Conservation (phyloP, 2,329 filamentous ascomycete species). For the Fusarium sp. region DNA sequence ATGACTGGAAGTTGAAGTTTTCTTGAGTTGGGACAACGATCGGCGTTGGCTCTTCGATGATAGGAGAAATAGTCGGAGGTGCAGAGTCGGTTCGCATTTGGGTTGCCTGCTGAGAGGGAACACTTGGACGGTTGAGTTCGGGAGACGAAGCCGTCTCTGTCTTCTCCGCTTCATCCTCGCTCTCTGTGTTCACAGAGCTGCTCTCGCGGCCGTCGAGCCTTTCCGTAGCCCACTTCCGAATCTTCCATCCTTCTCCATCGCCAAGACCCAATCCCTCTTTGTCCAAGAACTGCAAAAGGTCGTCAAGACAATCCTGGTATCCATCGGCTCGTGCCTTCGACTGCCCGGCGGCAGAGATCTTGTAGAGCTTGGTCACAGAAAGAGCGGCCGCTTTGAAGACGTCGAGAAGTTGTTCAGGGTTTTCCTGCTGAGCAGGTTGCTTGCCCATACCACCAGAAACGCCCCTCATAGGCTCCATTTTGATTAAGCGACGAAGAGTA, state of each 20-base stretch:
- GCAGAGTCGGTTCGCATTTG: slow-evolving; percentile 47
- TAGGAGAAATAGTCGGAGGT: slow-evolving; percentile 44
- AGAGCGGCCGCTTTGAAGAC: slow-evolving; percentile 93
- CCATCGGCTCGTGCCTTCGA: slow-evolving; percentile 81
- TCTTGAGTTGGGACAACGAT: slow-evolving; percentile 68
- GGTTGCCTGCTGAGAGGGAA: slow-evolving; percentile 52
- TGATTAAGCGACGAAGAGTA: slow-evolving; percentile 14
- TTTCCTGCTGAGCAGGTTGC: slow-evolving; percentile 52
- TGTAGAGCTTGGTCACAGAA: slow-evolving; percentile 96
- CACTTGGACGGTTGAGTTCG: slow-evolving; percentile 64
- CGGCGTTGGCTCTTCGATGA: slow-evolving; percentile 51
- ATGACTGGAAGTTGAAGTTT: slow-evolving; percentile 77
- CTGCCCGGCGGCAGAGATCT: slow-evolving; percentile 84
- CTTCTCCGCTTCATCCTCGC: slow-evolving; percentile 77
- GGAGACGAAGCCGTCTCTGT: slow-evolving; percentile 70
- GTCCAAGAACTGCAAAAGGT: slow-evolving; percentile 87
- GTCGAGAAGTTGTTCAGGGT: slow-evolving; percentile 78
- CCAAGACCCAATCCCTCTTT: slow-evolving; percentile 81
- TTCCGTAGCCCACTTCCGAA: slow-evolving; percentile 76
- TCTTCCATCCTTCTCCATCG: slow-evolving; percentile 79
- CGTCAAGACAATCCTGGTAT: slow-evolving; percentile 94
- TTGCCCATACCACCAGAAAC: slow-evolving; percentile 46
- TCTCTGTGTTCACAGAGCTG: slow-evolving; percentile 67
- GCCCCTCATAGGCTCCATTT: slow-evolving; percentile 53
- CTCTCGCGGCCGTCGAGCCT: slow-evolving; percentile 73